Evolutionary conservation across 2,329 filamentous ascomycete species (phyloP).

Genomic region (Ophiostoma tasmaniense): DNA sequence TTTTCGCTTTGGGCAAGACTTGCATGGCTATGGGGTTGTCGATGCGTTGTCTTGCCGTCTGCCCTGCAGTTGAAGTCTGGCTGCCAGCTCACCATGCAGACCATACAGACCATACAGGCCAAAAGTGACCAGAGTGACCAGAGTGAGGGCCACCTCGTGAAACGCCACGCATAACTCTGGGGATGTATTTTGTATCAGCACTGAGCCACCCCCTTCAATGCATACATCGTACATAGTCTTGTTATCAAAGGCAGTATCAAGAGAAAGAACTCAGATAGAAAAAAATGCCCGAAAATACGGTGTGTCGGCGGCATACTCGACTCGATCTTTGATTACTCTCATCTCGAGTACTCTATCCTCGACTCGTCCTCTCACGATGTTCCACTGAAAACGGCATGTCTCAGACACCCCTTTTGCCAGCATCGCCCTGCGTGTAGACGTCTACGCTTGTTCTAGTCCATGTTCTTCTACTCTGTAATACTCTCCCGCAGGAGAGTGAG

Average conservation of each 20-base stretch:
- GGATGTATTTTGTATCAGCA: background rate
- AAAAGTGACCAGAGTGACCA: no score
- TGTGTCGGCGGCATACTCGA: background rate
- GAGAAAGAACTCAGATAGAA: no score
- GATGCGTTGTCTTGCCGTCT: background rate
- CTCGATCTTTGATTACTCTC: background rate
- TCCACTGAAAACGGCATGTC: slow-evolving; percentile 8
- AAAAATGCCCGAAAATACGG: background rate
- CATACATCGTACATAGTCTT: background rate
- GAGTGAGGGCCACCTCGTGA: background rate
- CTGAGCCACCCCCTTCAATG: slow-evolving; percentile 17
- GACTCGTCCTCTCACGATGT: background rate
- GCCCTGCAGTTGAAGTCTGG: background rate
- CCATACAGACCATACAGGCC: no score
- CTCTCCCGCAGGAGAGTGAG: no score
- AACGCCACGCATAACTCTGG: background rate
- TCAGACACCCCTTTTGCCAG: slow-evolving; percentile 8
- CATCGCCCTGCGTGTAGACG: background rate
- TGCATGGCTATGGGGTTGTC: background rate
- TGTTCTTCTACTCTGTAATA: background rate
- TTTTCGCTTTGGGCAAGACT: background rate
- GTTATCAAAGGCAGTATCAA: background rate
- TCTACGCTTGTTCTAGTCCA: no score
- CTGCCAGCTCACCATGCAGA: background rate
- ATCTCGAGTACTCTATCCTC: background rate